Evolutionary conservation across 441 rosid species (phyloP).

Genomic region (Arabidopsis lyrata): DNA sequence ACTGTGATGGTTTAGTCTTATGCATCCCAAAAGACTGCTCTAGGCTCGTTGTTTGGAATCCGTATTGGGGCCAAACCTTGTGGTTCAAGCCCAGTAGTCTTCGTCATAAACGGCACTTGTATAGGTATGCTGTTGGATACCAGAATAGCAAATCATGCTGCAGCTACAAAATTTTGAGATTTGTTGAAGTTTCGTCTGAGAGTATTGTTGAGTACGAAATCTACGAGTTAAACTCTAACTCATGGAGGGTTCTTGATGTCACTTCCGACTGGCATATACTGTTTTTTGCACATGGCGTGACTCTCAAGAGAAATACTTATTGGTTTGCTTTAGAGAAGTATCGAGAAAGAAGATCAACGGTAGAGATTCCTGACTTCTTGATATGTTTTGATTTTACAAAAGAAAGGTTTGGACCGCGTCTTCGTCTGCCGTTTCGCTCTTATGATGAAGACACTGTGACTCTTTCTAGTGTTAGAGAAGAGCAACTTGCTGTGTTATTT

Average conservation of each 20-base stretch:
- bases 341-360: neutral
- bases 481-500: constrained; percentile 13
- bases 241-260: neutral
- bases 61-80: constrained; percentile 2
- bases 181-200: neutral
- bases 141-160: neutral
- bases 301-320: constrained; percentile 7
- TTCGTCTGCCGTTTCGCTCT: neutral
- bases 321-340: neutral
- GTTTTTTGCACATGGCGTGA: neutral
- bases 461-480: constrained; percentile 16
- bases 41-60: constrained; percentile 19
- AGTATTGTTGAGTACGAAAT: neutral
- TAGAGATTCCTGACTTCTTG: neutral
- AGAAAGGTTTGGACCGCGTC: constrained; percentile 2
- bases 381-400: constrained; percentile 12
- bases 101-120: neutral
- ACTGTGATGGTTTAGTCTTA: constrained; percentile 16
- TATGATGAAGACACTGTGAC: neutral
- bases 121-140: neutral
- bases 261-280: neutral
- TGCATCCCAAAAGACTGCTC: neutral
- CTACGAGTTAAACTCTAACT: neutral
- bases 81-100: neutral
- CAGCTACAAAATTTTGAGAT: neutral